Percentiles rank a stretch among this genome's conserved stretches.
phyloP scores from a whole-genome alignment of 257 asterid species.

The Solanum acaule region DNA sequence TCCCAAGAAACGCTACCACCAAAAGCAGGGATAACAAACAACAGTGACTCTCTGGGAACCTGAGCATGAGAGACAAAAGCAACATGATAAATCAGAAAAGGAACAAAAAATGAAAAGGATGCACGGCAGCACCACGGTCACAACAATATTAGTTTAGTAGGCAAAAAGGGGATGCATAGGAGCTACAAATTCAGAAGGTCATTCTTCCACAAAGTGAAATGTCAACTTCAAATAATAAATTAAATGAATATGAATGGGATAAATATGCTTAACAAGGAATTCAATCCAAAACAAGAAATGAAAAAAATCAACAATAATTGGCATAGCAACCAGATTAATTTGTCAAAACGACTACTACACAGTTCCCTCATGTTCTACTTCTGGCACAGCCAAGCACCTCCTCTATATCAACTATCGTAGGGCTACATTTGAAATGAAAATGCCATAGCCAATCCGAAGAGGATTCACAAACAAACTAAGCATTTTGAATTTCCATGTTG shows the following conservation, averaged over 20 bases:
- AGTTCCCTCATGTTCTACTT: neutral
- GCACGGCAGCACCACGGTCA: neutral
- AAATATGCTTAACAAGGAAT: neutral
- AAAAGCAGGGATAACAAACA: constrained; percentile 80
- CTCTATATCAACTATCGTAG: neutral
- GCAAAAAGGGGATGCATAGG: neutral
- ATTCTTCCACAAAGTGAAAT: neutral
- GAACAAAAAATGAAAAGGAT: neutral
- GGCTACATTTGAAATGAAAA: neutral
- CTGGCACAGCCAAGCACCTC: neutral
- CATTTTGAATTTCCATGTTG: neutral
- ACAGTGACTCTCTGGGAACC: constrained; percentile 94
- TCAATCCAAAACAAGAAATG: neutral
- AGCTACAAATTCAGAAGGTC: neutral
- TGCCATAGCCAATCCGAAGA: neutral
- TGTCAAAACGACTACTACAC: neutral
- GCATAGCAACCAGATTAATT: neutral
- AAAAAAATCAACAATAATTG: neutral
- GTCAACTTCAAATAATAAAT: neutral
- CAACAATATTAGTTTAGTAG: neutral
- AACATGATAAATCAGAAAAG: neutral
- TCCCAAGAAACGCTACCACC: constrained; percentile 99
- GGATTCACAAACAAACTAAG: neutral
- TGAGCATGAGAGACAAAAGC: constrained; percentile 13
- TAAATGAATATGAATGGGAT: neutral